These are phyloP conservation scores for Penicillium sp. DNA, from an alignment of 2,329 filamentous ascomycete species.

Conservation along the genomic window DNA sequence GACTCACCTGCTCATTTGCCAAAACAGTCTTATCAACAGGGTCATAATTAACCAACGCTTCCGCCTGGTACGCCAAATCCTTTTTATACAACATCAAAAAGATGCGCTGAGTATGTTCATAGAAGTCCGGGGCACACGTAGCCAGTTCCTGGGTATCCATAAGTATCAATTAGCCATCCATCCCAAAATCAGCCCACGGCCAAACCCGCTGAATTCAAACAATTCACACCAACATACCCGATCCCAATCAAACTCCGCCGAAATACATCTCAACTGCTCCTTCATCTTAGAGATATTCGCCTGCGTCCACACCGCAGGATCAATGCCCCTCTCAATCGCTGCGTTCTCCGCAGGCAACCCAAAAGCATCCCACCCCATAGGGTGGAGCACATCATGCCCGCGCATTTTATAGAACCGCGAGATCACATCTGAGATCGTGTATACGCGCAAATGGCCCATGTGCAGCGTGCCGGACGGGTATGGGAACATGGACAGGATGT, in stretches of 20 bases:
- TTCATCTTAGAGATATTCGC: slow-evolving; percentile 84
- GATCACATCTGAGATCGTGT: slow-evolving; percentile 84
- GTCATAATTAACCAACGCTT: slow-evolving; percentile 86
- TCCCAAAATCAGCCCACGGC: not conserved
- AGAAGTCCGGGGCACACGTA: slow-evolving; percentile 81
- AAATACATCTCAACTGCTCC: slow-evolving; percentile 73
- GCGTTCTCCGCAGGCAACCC: slow-evolving; percentile 89
- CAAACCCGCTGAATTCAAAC: not conserved
- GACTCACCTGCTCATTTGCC: slow-evolving; percentile 72
- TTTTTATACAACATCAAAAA: slow-evolving; percentile 74
- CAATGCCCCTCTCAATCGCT: slow-evolving; percentile 75
- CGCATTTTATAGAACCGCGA: slow-evolving; percentile 73
- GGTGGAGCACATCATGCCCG: slow-evolving; percentile 72
- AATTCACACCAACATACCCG: slow-evolving; percentile 55
- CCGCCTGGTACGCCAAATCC: slow-evolving; percentile 76
- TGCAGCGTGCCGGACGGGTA: slow-evolving; percentile 87
- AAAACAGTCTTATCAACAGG: slow-evolving; percentile 85
- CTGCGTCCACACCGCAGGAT: slow-evolving; percentile 75
- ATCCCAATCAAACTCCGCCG: slow-evolving; percentile 79
- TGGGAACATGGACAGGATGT: slow-evolving; percentile 88
- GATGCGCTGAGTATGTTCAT: slow-evolving; percentile 83
- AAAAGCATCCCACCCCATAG: slow-evolving; percentile 96
- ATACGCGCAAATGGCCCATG: slow-evolving; percentile 82
- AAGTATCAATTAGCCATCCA: not conserved
- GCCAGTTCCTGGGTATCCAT: slow-evolving; percentile 71